These are phyloP conservation scores for Beauveria sp. DNA, from an alignment of 2,329 filamentous ascomycete genomes.

Conservation along the genomic window DNA sequence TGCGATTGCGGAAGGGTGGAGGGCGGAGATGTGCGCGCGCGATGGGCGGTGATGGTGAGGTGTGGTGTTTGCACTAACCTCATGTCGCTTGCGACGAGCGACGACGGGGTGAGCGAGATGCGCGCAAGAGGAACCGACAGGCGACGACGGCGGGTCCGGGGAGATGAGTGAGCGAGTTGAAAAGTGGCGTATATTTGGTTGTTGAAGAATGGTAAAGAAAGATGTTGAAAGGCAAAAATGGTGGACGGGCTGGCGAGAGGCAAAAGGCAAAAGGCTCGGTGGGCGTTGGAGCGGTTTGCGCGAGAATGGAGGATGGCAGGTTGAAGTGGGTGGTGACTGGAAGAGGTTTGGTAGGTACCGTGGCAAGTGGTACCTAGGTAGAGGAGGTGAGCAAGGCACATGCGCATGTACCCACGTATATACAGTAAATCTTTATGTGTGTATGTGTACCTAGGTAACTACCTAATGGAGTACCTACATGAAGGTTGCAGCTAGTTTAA, in stretches of 20 bases:
- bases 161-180: slow-evolving; percentile 19
- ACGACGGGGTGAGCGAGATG: neutral
- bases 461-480: too few relatives aligned
- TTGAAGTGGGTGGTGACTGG: neutral
- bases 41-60: slow-evolving; percentile 23
- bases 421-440: too few relatives aligned
- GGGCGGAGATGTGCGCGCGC: slow-evolving; percentile 24
- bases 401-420: too few relatives aligned
- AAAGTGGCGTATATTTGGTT: neutral
- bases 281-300: slow-evolving; percentile 4
- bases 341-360: neutral
- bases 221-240: neutral
- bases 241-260: neutral
- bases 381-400: neutral
- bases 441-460: too few relatives aligned
- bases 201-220: neutral
- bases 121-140: neutral
- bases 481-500: too few relatives aligned
- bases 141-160: slow-evolving; percentile 26
- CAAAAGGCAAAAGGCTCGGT: neutral
- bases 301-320: neutral
- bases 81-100: slow-evolving; percentile 5
- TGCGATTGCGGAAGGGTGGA: neutral
- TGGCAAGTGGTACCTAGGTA: neutral
- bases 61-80: slow-evolving; percentile 22